Evolutionary conservation across 2,329 filamentous ascomycete genomes (phyloP), one percentile per base, ranked within the genome.

Genomic region (Calonectria pseudoturangicola): DNA sequence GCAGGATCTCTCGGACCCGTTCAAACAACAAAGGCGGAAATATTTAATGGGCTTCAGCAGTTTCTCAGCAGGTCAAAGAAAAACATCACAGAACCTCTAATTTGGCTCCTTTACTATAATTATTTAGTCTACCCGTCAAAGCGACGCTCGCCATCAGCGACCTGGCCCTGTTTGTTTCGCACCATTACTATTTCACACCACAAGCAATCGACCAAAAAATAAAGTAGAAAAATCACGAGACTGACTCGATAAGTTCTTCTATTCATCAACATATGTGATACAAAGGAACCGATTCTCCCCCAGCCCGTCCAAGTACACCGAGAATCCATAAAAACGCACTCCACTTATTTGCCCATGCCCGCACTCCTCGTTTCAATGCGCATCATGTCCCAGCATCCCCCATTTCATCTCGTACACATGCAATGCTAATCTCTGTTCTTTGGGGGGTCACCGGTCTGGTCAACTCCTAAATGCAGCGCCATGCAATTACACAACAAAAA

Each of bases 381-480:
- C 43, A 43, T 70, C 39, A 50, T 50, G 33, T 58, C 50, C 48
- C 62, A 50, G 45, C 45, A 68, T 68, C 27, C 54, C 63, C 27
- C 43, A 30, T 48, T 65, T 58, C 51, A 36, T 50, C 58, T 70
- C 68, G 62, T 70, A 66, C 68, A 66, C 28, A 48, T 70, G 62
- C 45, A 66, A 70, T 70, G 68, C 62, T 50, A 51, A 33, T 66
- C 27, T 71, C n/a, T 50, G 62, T 30, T 36, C 41, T 25, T 36
- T 27, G 25, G 27, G 36, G 48, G 41, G 28, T 43, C 12, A 16
- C 39, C 48, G 9, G 28, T 41, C 54, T 30, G 43, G 43, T 54
- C 69, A 76, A 74, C 72, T 68, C 73, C 74, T 73, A 70, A 71
- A 72, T 66, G 77, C 70, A 71, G 74, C 77, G 76, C 77, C 75